Percentiles rank a stretch among this genome's conserved stretches.
Evolutionary conservation across 2,329 filamentous ascomycete species (phyloP).

Genomic region (Thelonectria blattea): DNA sequence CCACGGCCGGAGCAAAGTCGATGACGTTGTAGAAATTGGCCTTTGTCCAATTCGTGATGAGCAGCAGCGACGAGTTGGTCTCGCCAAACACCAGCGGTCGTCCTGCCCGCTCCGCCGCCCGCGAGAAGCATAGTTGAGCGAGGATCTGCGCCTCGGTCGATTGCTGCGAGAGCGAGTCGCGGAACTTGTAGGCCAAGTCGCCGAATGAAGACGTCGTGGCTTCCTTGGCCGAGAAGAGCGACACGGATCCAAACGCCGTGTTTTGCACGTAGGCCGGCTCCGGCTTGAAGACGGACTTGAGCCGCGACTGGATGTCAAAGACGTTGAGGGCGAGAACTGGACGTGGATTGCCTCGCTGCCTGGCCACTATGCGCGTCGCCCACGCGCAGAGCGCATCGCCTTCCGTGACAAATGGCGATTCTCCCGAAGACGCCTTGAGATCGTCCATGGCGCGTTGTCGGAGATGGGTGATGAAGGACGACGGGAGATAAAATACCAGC

Average conservation of each 20-base stretch:
- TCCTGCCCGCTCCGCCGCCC: background rate
- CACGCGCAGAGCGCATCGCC: conserved; percentile 11
- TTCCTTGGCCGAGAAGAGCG: conserved; percentile 3
- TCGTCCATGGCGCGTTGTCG: background rate
- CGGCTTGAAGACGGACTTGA: conserved; percentile 1
- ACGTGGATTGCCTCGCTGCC: background rate
- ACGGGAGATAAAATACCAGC: conserved; percentile 1
- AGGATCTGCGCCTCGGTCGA: conserved; percentile 9
- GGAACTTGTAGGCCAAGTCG: conserved; percentile 6
- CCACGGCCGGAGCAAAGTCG: conserved; percentile 15
- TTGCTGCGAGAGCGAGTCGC: conserved; percentile 6
- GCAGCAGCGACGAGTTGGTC: conserved; percentile 1
- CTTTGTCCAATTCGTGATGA: conserved; percentile 19
- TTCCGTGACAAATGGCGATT: conserved; percentile 10
- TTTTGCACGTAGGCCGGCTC: conserved; percentile 12
- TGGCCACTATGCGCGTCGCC: conserved; percentile 11
- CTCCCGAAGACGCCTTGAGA: conserved; percentile 3
- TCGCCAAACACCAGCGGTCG: conserved; percentile 9
- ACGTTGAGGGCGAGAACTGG: conserved; percentile 3
- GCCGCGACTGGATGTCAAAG: conserved; percentile 6
- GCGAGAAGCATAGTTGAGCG: background rate
- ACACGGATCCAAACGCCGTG: background rate
- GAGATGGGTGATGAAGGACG: conserved; percentile 2
- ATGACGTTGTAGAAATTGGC: conserved; percentile 14
- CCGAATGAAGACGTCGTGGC: background rate